phyloP scores from a whole-genome alignment of 2,329 filamentous ascomycete species.

The Talaromyces albobiverticillius region DNA sequence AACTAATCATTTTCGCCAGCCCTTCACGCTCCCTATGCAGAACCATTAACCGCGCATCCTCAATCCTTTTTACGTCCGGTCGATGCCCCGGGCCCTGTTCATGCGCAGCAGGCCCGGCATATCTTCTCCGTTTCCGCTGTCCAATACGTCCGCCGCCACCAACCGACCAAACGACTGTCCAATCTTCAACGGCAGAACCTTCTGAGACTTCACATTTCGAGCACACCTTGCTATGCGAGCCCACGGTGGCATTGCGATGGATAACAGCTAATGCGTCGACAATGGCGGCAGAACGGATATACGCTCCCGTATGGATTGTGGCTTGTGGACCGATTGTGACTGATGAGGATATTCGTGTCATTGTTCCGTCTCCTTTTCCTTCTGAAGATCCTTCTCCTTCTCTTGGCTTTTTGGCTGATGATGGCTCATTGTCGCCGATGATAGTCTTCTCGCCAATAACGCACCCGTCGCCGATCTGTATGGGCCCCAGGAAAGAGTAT shows the following conservation, averaged over 20 bases:
- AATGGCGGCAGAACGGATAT: conserved; percentile 35
- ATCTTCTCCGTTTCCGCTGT: conserved; percentile 31
- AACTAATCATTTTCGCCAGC: conserved; percentile 60
- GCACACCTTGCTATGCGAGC: conserved; percentile 67
- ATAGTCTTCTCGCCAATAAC: conserved; percentile 68
- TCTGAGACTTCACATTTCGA: conserved; percentile 59
- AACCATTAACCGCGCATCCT: conserved; percentile 62
- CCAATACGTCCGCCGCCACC: conserved; percentile 46
- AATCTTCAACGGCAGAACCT: conserved; percentile 60
- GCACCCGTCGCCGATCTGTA: conserved; percentile 76
- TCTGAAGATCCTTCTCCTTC: background rate
- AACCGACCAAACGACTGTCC: conserved; percentile 67
- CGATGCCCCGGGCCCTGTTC: conserved; percentile 12
- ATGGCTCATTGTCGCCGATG: conserved; percentile 47
- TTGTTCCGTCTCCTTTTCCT: conserved; percentile 8
- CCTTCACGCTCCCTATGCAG: conserved; percentile 68
- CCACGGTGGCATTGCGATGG: conserved; percentile 29
- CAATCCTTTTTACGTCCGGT: conserved; percentile 58
- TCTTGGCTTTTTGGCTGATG: background rate
- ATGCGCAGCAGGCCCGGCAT: conserved; percentile 17
- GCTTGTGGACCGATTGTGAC: conserved; percentile 39
- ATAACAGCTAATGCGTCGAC: conserved; percentile 47
- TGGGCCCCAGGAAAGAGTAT: conserved; percentile 72
- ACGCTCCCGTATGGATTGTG: conserved; percentile 36
- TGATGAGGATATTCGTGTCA: conserved; percentile 35